Percentiles rank a stretch among this genome's conserved stretches.
These are phyloP conservation scores for Pythium dissotocum DNA, from an alignment of 352 stramenopile genomes.

Conservation along the genomic window DNA sequence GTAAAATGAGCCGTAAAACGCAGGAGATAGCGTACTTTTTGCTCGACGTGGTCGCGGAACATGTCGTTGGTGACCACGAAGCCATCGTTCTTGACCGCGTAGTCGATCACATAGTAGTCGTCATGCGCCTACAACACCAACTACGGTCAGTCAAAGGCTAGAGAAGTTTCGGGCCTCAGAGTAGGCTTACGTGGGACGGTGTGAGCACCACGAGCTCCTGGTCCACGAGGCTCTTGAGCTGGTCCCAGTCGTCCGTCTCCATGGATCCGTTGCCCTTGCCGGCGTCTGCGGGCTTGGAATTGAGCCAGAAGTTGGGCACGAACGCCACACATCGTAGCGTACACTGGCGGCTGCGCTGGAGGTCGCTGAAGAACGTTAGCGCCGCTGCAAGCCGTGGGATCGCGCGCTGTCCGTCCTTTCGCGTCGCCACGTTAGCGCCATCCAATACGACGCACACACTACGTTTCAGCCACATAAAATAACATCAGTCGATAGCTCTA, in stretches of 20 bases:
- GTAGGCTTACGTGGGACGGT: slow-evolving; percentile 52
- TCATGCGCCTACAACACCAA: slow-evolving; percentile 64
- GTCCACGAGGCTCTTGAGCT: slow-evolving; percentile 58
- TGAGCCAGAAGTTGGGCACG: slow-evolving; percentile 80
- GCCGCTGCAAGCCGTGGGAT: slow-evolving; percentile 66
- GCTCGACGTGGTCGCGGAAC: slow-evolving; percentile 87
- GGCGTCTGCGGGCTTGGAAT: slow-evolving; percentile 45
- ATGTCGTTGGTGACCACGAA: slow-evolving; percentile 93
- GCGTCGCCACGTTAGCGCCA: slow-evolving; percentile 71
- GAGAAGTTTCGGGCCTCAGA: not conserved
- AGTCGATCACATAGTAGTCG: slow-evolving; percentile 92
- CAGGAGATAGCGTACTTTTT: slow-evolving; percentile 43
- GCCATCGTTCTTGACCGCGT: slow-evolving; percentile 84
- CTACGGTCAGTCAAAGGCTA: not conserved
- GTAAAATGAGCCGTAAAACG: not conserved
- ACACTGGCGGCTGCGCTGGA: slow-evolving; percentile 29
- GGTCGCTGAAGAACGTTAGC: slow-evolving; percentile 62
- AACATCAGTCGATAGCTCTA: slow-evolving; percentile 1
- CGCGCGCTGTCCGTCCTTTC: slow-evolving; percentile 51
- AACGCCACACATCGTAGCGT: slow-evolving; percentile 74
- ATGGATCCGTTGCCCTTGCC: slow-evolving; percentile 44
- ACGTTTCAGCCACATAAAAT: not conserved
- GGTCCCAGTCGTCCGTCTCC: slow-evolving; percentile 44
- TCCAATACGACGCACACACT: slow-evolving; percentile 64
- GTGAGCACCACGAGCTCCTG: slow-evolving; percentile 73